Percentiles rank a stretch among this genome's conserved stretches.
Conservation (phyloP, 108 stramenopile genomes). For the Skeletonema grethae region DNA sequence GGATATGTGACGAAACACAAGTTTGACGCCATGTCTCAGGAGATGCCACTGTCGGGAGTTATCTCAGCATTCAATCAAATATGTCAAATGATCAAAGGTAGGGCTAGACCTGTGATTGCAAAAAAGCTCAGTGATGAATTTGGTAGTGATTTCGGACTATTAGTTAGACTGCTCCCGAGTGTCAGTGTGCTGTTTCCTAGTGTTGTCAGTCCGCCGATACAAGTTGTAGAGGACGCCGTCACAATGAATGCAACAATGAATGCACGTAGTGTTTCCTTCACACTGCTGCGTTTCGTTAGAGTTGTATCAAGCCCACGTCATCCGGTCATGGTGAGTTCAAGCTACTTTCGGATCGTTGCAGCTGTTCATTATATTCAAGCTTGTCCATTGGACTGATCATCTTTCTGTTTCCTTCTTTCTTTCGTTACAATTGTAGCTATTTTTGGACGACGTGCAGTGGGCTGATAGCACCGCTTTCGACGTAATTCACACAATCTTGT, state of each 20-base stretch:
- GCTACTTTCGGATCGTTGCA: not conserved
- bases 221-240: not conserved
- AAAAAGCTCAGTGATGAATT: slow-evolving; percentile 10
- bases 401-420: not conserved
- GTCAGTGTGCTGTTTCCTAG: slow-evolving; percentile 14
- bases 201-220: not conserved
- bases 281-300: slow-evolving; percentile 31
- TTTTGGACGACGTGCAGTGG: slow-evolving; percentile 55
- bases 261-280: slow-evolving; percentile 21
- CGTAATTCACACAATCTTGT: slow-evolving; percentile 24
- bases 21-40: slow-evolving; percentile 22
- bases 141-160: slow-evolving; percentile 13
- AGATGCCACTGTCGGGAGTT: slow-evolving; percentile 24
- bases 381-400: not conserved
- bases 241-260: slow-evolving; percentile 13
- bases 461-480: slow-evolving; percentile 32
- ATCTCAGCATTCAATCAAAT: slow-evolving; percentile 33
- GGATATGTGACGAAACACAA: slow-evolving; percentile 28
- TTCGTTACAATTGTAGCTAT: slow-evolving; percentile 2
- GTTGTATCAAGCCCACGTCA: slow-evolving; percentile 18
- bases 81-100: slow-evolving; percentile 15
- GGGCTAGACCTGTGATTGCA: slow-evolving; percentile 5
- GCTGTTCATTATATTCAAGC: no score
- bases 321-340: slow-evolving; percentile 21
- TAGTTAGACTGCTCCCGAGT: slow-evolving; percentile 26